Evolutionary conservation across 495 filamentous ascomycete species (phyloP), one percentile per base, ranked within the genome.

Genomic region (Zalerion maritima): DNA sequence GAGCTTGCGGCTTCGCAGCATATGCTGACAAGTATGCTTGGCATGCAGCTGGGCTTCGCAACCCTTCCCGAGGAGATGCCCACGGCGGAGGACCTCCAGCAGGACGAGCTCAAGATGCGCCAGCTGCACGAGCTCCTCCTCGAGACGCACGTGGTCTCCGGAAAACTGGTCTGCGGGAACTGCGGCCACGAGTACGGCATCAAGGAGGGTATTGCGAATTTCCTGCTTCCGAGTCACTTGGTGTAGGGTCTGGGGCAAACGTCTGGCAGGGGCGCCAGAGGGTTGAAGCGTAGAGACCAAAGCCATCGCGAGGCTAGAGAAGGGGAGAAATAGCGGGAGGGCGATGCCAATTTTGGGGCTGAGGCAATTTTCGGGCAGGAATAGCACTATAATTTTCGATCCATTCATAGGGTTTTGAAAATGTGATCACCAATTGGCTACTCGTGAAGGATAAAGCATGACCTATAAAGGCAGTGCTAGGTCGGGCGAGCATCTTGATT

Each of bases 181-280:
- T 96, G 89, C 55, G 80, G 80, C 33, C 84, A 96, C 50, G 76
- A 87, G 55, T 96, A 96, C 54, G 69, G 71, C 43, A 75, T 99
- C 23, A 79, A 81, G 47, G 84, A 96, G 54, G 91, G 89, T 14
- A 92, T 96, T 43, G 81, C 84, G 25, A 96, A 96, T 50, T 97
- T 97, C 46, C 59, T 97, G 40, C 57, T 97, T 47, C 89, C 89
- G 11, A 86, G 77, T 44, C 89, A 96, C 60, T 54, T 96, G 44
- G 89, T 83, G 30, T 69, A 49, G 56, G 13, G 5, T 16, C 8
- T 38, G 10, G 37, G 12, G 16, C 14, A n/a, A n/a, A n/a, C n/a
- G n/a, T n/a, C n/a, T n/a, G n/a, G n/a, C n/a, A n/a, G n/a, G n/a
- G n/a, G n/a, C n/a, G n/a, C n/a, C n/a, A n/a, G n/a, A n/a, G n/a